Base-by-base conservation (phyloP, 495 filamentous ascomycete species). In the Geoglossum glabrum region DNA sequence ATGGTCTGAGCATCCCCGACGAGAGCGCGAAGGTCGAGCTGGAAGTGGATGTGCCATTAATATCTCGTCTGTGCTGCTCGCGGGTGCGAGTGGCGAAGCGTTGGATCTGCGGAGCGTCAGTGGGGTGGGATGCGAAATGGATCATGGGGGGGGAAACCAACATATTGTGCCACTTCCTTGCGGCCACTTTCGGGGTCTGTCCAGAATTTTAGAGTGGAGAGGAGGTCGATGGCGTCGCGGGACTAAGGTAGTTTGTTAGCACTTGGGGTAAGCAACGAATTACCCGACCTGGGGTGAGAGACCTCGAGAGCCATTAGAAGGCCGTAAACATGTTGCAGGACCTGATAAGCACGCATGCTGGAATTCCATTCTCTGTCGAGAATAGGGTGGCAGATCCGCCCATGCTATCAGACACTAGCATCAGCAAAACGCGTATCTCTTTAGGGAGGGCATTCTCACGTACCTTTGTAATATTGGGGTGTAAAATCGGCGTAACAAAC, bases 391-490 rank as follows among this genome's bases (percentile, higher is more conserved):
- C 62, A 64, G 0, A 64, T 50, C 6, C 60, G 30, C 1, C 62
- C 62, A 46, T 64, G 62, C 57, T 60, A 54, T 43, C 34, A 3
- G 17, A 27, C 6, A 28, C 25, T 19, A 19, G 15, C 15, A 1
- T 13, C 17, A 10, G 34, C 28, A 13, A 8, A 25, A 8, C 25
- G n/a, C n/a, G n/a, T n/a, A 4, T 27, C 15, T 4, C 31, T 3
- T n/a, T 38, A 27, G n/a, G 15, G 9, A 6, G 9, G 27, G 28
- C 7, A 26, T 26, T 31, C 11, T 3, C 7, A 15, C 52, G 8
- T 33, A 61, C 61, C 59, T 63, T 63, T 2, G 61, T 61, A 4
- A 64, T 64, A 54, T 62, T 64, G 0, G 62, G 62, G 47, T 64
- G 62, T 7, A 62, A 46, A 17, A 64, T 58, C 9, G 57, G 56